Base-by-base conservation (phyloP, 805 yeast genomes). In the Wickerhamomyces canadensis region DNA sequence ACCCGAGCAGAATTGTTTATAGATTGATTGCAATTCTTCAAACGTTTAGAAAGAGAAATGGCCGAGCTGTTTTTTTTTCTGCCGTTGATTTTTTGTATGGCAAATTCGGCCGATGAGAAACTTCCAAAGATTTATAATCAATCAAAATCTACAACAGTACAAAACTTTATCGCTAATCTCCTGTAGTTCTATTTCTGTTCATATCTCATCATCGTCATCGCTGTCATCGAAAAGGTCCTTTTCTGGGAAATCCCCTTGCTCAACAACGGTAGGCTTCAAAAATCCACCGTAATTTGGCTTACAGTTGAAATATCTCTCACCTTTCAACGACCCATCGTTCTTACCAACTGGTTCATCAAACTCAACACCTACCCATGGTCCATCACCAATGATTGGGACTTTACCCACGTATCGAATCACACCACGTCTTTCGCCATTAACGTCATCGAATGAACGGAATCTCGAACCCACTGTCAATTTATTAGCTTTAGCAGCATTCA, bases 281-380 rank as follows among this genome's bases (percentile, higher is more conserved):
- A 91, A 86, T 6, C 87, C 78, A 5, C 97, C 97, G 51, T 84
- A 79, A 16, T 71, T 70, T 0, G 51, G 51, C 6, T 52, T 51
- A 6, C 65, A 62, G 23, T 87, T 76, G 5, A 91, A 89, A 45
- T 84, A 72, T 25, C 67, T 51, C 1, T 48, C 55, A 0, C 85
- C 88, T 25, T 77, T 74, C 27, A 87, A 63, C 16, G 76, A 61
- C 0, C 98, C 98, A 52, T 86, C 76, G 52, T 89, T 86, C 57
- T 83, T 86, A 5, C 98, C 98, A 7, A 74, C 72, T 0, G 97
- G 91, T 47, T 84, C 87, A 48, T 84, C 93, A 37, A 88, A 78
- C 48, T 80, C 84, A 4, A 91, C 73, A 0, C 97, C 98, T 22
- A 84, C 72, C 96, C 97, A 91, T 67, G 70, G 19, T 47, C 44